These are phyloP conservation scores for Blastomyces parvus DNA, from an alignment of 2,329 filamentous ascomycete species.

Conservation along the genomic window DNA sequence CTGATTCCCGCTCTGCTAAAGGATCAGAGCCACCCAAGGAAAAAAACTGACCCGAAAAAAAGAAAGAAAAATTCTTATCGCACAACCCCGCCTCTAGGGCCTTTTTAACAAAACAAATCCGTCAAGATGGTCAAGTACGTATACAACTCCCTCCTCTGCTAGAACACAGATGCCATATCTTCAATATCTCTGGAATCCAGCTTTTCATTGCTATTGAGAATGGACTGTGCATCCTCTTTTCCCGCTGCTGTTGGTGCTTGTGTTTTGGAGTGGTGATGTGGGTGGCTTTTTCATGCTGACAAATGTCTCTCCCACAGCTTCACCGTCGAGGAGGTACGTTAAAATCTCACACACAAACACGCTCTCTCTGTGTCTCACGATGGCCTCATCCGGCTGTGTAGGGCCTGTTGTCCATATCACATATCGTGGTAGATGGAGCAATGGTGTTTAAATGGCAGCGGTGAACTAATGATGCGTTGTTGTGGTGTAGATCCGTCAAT, in stretches of 20 bases:
- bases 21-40: slow-evolving; percentile 15
- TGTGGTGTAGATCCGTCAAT: slow-evolving; percentile 33
- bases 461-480: not conserved
- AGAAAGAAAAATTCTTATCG: slow-evolving; percentile 16
- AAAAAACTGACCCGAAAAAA: slow-evolving; percentile 15
- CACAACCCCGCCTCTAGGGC: slow-evolving; percentile 35
- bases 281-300: slow-evolving; percentile 22
- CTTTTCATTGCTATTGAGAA: slow-evolving; percentile 9
- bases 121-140: slow-evolving; percentile 99
- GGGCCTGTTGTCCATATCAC: not conserved
- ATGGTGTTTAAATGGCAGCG: not conserved
- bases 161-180: slow-evolving; percentile 9
- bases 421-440: not conserved
- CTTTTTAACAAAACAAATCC: slow-evolving; percentile 43
- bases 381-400: slow-evolving; percentile 12
- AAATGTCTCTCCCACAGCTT: slow-evolving; percentile 54
- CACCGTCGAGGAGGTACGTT: slow-evolving; percentile 79
- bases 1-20: not conserved
- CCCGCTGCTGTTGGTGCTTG: slow-evolving; percentile 10
- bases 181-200: not conserved
- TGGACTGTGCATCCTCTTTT: slow-evolving; percentile 8
- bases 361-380: not conserved
- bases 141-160: slow-evolving; percentile 7
- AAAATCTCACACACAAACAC: not conserved
- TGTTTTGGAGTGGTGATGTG: not conserved